Evolutionary conservation across 202 grass and related monocot species (phyloP), one percentile per base, ranked within the genome.

Genomic region (Cymbopogon flexuosus): DNA sequence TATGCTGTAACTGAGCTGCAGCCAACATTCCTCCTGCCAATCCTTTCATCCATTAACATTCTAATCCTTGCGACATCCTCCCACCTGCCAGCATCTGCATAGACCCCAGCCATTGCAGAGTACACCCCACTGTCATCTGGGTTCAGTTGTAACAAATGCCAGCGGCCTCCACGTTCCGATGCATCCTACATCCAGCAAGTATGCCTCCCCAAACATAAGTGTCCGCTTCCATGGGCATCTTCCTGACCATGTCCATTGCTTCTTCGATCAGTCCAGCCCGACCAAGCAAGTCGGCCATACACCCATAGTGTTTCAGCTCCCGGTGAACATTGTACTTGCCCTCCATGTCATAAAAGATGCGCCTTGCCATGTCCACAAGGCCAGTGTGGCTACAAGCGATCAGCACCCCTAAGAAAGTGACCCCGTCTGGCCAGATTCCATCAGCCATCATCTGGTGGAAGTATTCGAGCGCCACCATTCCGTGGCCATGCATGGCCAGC

Each of bases 221-320:
- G 34, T 89, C 91, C 8, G 18, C 88, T 65, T 73, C 41, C 78
- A 76, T 84, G 19, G 91, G 86, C 91, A 93, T 91, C 19, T 51
- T 73, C 15, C 78, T 59, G 9, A 77, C 76, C 91, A 93, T 91
- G 37, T 91, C 78, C 80, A 89, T 84, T 1, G 81, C 86, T 59
- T 93, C 88, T 21, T 88, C 19, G 2, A 89, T 69, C 1, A 89
- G 81, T 59, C 91, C 88, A 5, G 91, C 88, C 23, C 91, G 56
- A 56, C 86, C 86, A 16, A 93, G 86, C 67, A 91, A 73, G 76
- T 91, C 91, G 3, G 91, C 75, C 88, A 93, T 88, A 77, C 88
- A 93, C 9, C 91, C 91, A 5, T 93, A 87, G n/a, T 93, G 91
- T 75, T 93, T 93, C 68, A 89, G 69, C 79, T 89, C 84, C 8